Conservation (phyloP, 2,329 filamentous ascomycete species). For the Daldinia sp. region DNA sequence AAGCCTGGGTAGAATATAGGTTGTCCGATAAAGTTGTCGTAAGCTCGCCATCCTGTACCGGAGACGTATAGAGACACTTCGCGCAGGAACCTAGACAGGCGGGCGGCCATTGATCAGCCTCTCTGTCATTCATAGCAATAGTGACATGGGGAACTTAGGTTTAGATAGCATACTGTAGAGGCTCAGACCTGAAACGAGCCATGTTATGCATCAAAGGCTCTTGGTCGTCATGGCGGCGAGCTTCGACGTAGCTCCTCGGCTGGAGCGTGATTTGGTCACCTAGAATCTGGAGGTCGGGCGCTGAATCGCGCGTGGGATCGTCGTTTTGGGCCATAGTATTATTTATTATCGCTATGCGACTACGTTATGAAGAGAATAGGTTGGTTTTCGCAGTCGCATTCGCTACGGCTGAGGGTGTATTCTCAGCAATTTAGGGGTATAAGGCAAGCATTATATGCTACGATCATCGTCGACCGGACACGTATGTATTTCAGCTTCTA, state of each 20-base stretch:
- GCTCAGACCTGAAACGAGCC: conserved; percentile 81
- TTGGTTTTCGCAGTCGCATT: conserved; percentile 7
- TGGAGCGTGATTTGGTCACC: conserved; percentile 78
- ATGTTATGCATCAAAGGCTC: conserved; percentile 82
- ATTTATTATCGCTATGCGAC: not conserved
- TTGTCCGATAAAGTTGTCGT: conserved; percentile 89
- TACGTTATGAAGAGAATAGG: not conserved
- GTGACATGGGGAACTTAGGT: not conserved
- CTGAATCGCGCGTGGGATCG: conserved; percentile 58
- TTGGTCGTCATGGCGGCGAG: conserved; percentile 59
- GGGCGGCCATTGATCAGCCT: conserved; percentile 25
- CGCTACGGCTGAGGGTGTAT: conserved; percentile 27
- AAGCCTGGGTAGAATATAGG: conserved; percentile 94
- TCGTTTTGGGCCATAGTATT: conserved; percentile 52
- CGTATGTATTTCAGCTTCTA: not conserved
- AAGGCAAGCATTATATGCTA: conserved; percentile 29
- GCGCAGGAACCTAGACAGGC: conserved; percentile 75
- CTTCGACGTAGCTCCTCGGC: conserved; percentile 72
- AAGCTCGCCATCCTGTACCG: conserved; percentile 93
- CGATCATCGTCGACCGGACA: conserved; percentile 12
- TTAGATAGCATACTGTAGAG: conserved; percentile 58
- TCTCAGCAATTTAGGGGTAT: conserved; percentile 23
- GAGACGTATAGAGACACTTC: conserved; percentile 94
- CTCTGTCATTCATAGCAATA: not conserved
- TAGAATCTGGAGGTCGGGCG: conserved; percentile 80